Evolutionary conservation across 192 early-diverging fungal genomes (phyloP), one percentile per base, ranked within the genome.

Genomic region (Backusella luteola): DNA sequence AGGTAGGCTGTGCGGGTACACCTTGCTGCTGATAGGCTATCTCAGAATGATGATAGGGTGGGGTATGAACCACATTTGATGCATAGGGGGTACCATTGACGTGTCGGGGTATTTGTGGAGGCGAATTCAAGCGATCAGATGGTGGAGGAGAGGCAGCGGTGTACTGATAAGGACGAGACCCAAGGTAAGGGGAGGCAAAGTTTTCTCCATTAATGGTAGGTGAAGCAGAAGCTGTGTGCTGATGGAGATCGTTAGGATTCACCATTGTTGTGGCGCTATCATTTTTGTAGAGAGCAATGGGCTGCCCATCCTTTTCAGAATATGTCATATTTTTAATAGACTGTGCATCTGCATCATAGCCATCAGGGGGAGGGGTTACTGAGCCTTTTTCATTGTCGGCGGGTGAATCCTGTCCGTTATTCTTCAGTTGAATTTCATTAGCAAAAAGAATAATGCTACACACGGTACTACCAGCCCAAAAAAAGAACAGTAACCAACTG

Each of bases 401-500:
- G 11, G 68, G 38, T 69, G 2, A 1, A 23, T n/a, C 36, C 1
- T 44, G 29, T 14, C 7, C 32, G 56, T 2, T 14, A 3, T 63
- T 63, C 21, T 63, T 44, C 15, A 49, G 15, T 32, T 71, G 35
- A 17, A 44, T 49, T 19, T 71, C 70, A 39, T 71, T 41, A 39
- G 41, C 42, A 23, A 71, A 71, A 1, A 71, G 23, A 19, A 71
- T 49, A 29, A 21, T 49, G 17, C 39, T 49, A 15, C 42, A 71
- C 11, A 71, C 23, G 26, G 42, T 41, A 34, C 39, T 49, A 23
- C 36, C 70, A 32, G 21, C 2, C 39, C 70, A 71, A 71, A 46
- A 29, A 71, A 71, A 71, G 41, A 71, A 71, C 7, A 44, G 26
- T 15, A 71, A 34, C 70, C 70, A 71, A 49, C 70, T 49, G 26